A percentile compares a stretch with the other conserved stretches of the same genome.
Evolutionary conservation across 1,139 yeast species (phyloP).

Genomic region (Diutina catenulata): DNA sequence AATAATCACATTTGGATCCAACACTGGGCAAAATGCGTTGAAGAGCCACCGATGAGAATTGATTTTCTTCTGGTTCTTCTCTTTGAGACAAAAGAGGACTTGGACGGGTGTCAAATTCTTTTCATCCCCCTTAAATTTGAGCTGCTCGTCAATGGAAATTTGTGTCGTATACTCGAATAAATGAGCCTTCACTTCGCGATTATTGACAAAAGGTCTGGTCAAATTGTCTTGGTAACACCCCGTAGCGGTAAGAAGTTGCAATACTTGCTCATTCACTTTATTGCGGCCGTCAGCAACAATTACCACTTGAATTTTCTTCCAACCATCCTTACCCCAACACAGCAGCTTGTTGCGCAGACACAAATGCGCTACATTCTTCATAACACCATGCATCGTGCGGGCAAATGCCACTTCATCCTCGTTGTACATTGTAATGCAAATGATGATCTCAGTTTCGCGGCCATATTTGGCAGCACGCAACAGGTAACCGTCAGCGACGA

Average conservation of each 20-base stretch:
- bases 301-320: constrained; percentile 90
- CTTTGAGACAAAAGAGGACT: constrained; percentile 80
- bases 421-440: constrained; percentile 93
- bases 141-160: constrained; percentile 70
- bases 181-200: constrained; percentile 83
- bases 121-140: constrained; percentile 69
- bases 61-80: constrained; percentile 77
- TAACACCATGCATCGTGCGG: constrained; percentile 85
- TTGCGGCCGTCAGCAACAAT: constrained; percentile 91
- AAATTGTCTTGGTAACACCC: constrained; percentile 96
- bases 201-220: constrained; percentile 87
- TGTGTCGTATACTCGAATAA: constrained; percentile 90
- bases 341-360: constrained; percentile 70
- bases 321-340: constrained; percentile 90
- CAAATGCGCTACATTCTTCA: constrained; percentile 81
- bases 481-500: constrained; percentile 69
- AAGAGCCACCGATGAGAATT: constrained; percentile 94
- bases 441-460: constrained; percentile 79
- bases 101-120: constrained; percentile 89
- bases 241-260: constrained; percentile 80
- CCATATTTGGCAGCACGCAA: constrained; percentile 74
- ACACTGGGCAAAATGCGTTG: constrained; percentile 80
- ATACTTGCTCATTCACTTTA: constrained; percentile 68
- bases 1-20: constrained; percentile 80
- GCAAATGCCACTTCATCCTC: constrained; percentile 85